Conservation (phyloP, 768 basidiomycete genomes). For the Podaxis carcinomalis region DNA sequence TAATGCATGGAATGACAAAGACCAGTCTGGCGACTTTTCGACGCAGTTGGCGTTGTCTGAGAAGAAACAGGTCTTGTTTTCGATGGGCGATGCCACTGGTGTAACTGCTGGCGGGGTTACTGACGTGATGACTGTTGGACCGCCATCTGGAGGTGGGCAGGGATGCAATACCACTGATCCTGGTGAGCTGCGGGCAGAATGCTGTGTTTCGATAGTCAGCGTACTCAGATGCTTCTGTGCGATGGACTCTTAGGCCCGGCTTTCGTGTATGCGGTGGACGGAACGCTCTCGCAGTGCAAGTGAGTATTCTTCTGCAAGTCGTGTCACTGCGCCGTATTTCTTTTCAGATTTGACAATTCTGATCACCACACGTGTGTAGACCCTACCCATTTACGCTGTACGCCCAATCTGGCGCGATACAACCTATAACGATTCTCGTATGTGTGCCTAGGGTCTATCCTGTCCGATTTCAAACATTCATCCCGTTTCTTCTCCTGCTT, state of each 20-base stretch:
- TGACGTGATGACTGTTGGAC: constrained; percentile 18
- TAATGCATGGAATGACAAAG: constrained; percentile 13
- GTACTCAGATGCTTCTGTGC: not conserved
- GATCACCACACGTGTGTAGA: constrained; percentile 9
- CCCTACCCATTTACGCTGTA: constrained; percentile 22
- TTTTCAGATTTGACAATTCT: not conserved
- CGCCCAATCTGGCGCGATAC: constrained; percentile 11
- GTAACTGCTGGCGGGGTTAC: constrained; percentile 22
- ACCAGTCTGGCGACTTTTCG: constrained; percentile 16
- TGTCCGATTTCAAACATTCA: no score
- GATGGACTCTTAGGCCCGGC: constrained; percentile 15
- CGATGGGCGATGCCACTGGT: constrained; percentile 25
- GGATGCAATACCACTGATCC: constrained; percentile 21
- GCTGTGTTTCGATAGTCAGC: not conserved
- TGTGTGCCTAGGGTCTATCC: no score
- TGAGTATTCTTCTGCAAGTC: constrained; percentile 12
- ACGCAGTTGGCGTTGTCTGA: constrained; percentile 13
- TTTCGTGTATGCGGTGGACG: constrained; percentile 24
- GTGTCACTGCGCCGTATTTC: not conserved
- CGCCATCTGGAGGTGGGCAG: constrained; percentile 10
- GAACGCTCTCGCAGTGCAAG: constrained; percentile 23
- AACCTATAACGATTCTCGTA: no score
- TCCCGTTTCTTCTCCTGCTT: not conserved
- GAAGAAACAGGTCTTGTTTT: constrained; percentile 16
- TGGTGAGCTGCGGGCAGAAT: constrained; percentile 14